Conservation (phyloP, 176 grass and related monocot species). For the Zizania latifolia region DNA sequence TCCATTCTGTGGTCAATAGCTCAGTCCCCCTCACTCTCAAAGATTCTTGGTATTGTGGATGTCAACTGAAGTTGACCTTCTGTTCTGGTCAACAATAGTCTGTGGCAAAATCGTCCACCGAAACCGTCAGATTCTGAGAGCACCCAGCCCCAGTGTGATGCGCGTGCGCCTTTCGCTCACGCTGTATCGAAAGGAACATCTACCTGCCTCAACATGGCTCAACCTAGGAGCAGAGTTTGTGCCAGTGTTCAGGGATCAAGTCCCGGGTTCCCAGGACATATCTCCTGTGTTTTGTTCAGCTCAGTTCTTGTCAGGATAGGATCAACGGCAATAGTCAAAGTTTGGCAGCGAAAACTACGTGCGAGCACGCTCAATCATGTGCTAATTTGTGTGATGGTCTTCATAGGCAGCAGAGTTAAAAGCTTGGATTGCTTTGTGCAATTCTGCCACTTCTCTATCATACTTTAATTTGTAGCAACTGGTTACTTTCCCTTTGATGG, state of each 20-base stretch:
- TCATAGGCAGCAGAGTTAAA: neutral
- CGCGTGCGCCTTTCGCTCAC: neutral
- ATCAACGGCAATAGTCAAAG: neutral
- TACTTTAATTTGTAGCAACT: neutral
- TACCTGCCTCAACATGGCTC: neutral
- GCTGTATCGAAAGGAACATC: neutral
- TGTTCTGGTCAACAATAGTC: neutral
- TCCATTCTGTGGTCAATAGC: conserved; percentile 1
- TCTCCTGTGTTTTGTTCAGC: neutral
- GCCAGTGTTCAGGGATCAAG: neutral
- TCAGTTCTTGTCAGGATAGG: neutral
- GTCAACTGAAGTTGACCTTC: neutral
- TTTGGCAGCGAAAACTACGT: conserved; percentile 2
- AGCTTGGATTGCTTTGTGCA: neutral
- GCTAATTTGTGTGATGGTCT: neutral
- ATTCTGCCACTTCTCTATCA: neutral
- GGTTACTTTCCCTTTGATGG: neutral
- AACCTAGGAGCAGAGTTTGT: neutral
- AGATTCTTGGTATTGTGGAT: conserved; percentile 32
- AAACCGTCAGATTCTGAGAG: neutral
- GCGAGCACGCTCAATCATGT: neutral
- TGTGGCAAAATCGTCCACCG: conserved; percentile 17
- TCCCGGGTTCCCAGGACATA: neutral
- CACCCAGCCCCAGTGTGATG: neutral
- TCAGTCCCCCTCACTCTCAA: neutral